Conservation (phyloP, 352 stramenopile species). For the Pythium sukuiense region DNA sequence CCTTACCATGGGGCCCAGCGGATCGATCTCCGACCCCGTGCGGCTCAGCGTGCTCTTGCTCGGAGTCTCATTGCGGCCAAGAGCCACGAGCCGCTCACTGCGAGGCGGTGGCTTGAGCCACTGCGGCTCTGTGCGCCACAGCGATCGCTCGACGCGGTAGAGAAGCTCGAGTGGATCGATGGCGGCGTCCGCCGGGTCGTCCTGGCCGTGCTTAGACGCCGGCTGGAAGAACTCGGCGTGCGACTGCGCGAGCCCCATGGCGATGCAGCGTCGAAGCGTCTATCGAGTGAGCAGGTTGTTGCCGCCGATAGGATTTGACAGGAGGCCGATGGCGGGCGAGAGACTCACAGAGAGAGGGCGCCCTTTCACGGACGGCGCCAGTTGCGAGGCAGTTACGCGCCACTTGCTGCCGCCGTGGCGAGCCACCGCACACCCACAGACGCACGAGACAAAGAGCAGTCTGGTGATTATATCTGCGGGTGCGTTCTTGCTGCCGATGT, state of each 20-base stretch:
- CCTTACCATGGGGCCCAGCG: slow-evolving; percentile 28
- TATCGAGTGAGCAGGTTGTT: not conserved
- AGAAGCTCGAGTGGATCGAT: slow-evolving; percentile 48
- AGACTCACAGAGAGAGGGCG: slow-evolving; percentile 1
- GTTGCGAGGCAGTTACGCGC: slow-evolving; percentile 2
- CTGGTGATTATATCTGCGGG: not conserved
- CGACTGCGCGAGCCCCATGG: slow-evolving; percentile 53
- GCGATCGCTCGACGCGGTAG: slow-evolving; percentile 37
- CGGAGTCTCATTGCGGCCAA: not conserved
- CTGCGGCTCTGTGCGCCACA: slow-evolving; percentile 41
- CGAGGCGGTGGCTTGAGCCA: slow-evolving; percentile 31
- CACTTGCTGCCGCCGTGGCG: not conserved
- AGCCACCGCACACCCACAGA: not conserved
- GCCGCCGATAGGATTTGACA: not conserved
- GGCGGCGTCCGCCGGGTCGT: slow-evolving; percentile 35
- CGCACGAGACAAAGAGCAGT: not conserved
- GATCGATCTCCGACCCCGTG: slow-evolving; percentile 13
- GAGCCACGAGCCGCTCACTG: slow-evolving; percentile 15
- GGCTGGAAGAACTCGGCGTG: slow-evolving; percentile 49
- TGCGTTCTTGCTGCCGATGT: not conserved
- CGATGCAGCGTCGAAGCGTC: not conserved
- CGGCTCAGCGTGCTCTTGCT: slow-evolving; percentile 13
- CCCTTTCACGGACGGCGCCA: slow-evolving; percentile 1
- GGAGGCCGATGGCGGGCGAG: not conserved
- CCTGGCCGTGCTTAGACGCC: slow-evolving; percentile 16